phyloP scores from a whole-genome alignment of 106 monocot genomes.

The Triglochin maritima region DNA sequence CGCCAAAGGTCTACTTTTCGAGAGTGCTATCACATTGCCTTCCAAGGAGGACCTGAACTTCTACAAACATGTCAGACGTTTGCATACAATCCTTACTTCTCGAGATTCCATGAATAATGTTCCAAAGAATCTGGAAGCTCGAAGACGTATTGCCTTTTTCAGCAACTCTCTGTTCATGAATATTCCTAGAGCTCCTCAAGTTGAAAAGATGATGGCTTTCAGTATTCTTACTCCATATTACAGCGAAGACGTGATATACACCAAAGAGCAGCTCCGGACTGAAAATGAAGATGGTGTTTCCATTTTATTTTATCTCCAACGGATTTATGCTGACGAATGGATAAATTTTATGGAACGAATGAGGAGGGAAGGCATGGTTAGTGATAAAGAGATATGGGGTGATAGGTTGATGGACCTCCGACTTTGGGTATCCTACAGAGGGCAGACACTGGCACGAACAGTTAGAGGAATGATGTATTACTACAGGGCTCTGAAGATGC shows the following conservation, averaged over 20 bases:
- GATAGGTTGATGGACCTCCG: slow-evolving; percentile 19
- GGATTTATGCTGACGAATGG: slow-evolving; percentile 26
- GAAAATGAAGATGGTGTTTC: slow-evolving; percentile 27
- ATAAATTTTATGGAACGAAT: slow-evolving; percentile 23
- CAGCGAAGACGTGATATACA: slow-evolving; percentile 22
- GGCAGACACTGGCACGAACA: slow-evolving; percentile 16
- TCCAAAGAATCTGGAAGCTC: slow-evolving; percentile 26
- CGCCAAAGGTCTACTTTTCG: slow-evolving; percentile 15
- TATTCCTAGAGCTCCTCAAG: slow-evolving; percentile 25
- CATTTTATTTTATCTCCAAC: slow-evolving; percentile 23
- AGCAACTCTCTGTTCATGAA: slow-evolving; percentile 31
- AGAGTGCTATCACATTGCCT: slow-evolving; percentile 11
- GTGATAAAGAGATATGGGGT: slow-evolving; percentile 13
- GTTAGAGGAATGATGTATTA: slow-evolving; percentile 31
- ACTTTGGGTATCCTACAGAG: slow-evolving; percentile 20
- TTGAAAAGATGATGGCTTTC: slow-evolving; percentile 23
- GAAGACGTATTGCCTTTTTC: slow-evolving; percentile 22
- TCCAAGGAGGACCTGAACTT: slow-evolving; percentile 6
- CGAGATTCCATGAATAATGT: slow-evolving; percentile 19
- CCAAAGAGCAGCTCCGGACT: slow-evolving; percentile 12
- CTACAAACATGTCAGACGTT: slow-evolving; percentile 20
- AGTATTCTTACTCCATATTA: slow-evolving; percentile 27
- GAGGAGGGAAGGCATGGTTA: slow-evolving; percentile 13
- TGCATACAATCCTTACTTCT: slow-evolving; percentile 18
- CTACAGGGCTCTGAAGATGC: slow-evolving; percentile 23